Conservation (phyloP, 1,284 basidiomycete genomes). For the Cryptococcus maquisensis region DNA sequence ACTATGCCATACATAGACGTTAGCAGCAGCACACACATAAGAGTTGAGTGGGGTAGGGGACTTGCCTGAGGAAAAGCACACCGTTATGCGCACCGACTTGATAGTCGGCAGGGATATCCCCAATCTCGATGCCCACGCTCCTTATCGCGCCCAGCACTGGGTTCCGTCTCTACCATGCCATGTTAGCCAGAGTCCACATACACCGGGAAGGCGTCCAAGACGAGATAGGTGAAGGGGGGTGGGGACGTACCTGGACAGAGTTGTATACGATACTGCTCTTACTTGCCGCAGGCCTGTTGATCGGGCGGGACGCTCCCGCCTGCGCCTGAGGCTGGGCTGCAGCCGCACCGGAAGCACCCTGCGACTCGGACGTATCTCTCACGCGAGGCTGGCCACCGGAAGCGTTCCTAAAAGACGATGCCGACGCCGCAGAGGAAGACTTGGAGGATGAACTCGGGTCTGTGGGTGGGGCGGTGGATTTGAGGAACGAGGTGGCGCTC, state of each 20-base stretch:
- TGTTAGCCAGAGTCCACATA: conserved; percentile 8
- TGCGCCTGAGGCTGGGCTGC: neutral
- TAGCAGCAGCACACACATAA: too few species aligned
- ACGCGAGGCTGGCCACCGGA: conserved; percentile 16
- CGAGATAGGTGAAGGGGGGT: neutral
- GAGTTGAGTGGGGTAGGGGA: neutral
- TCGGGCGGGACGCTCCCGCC: conserved; percentile 13
- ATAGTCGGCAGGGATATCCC: conserved; percentile 89
- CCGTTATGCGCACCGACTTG: conserved; percentile 94
- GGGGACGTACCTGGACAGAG: conserved; percentile 55
- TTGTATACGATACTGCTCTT: conserved; percentile 65
- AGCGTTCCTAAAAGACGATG: conserved; percentile 20
- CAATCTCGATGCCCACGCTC: conserved; percentile 89
- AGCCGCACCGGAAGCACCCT: conserved; percentile 1
- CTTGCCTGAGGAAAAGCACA: conserved; percentile 82
- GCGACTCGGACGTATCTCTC: conserved; percentile 1
- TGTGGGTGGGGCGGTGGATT: conserved; percentile 3
- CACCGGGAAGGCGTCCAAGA: neutral
- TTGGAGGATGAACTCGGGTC: neutral
- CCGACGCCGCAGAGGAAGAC: too few species aligned
- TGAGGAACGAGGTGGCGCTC: conserved; percentile 19
- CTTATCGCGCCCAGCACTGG: conserved; percentile 77
- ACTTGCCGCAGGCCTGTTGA: conserved; percentile 29
- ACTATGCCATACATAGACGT: conserved; percentile 54
- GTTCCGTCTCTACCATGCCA: conserved; percentile 73